Base-by-base conservation (phyloP, 345 rosid species). In the Zanthoxylum bungeanum region DNA sequence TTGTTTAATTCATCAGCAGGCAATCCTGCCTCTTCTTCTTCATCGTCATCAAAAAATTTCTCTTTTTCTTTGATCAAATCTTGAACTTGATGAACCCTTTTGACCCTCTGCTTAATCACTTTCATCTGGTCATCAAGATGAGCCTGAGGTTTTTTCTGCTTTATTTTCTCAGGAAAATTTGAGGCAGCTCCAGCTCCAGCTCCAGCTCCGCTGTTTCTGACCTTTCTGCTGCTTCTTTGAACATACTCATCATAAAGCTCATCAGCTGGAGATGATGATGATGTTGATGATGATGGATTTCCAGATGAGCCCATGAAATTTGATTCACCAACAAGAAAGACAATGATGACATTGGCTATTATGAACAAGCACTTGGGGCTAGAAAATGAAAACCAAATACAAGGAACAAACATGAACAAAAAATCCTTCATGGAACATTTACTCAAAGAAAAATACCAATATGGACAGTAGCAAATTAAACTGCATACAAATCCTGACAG, bases 271-370 rank as follows among this genome's bases (percentile, higher is more conserved):
- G 79, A 57, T 10, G 79, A 66, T 7, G 75, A 34, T n/a, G n/a
- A n/a, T n/a, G n/a, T n/a, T n/a, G n/a, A n/a, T n/a, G 79, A 57
- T 10, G 79, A 66, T 7, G 75, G 30, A 0, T 27, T 24, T 50
- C 3, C 40, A 31, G 63, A 31, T 0, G 68, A 57, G 31, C 80
- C 56, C 22, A 30, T 7, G 31, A 80, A 61, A 75, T 52, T 79
- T 11, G 88, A 85, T 75, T 87, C 83, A 57, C 91, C 83, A 21
- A 85, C 76, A 4, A 89, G 89, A 75, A 82, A 76, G 60, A 65
- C 72, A 39, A 89, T 77, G 44, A 89, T 89, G 57, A 77, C 79
- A 69, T 89, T 89, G 28, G 79, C 82, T 2, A 87, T 73, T 9
- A 89, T 1, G 55, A 89, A 87, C 80, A 87, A 71, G 56, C 82